Base-by-base conservation (phyloP, 1,284 basidiomycete genomes). In the Pulchroboletus neoregius region DNA sequence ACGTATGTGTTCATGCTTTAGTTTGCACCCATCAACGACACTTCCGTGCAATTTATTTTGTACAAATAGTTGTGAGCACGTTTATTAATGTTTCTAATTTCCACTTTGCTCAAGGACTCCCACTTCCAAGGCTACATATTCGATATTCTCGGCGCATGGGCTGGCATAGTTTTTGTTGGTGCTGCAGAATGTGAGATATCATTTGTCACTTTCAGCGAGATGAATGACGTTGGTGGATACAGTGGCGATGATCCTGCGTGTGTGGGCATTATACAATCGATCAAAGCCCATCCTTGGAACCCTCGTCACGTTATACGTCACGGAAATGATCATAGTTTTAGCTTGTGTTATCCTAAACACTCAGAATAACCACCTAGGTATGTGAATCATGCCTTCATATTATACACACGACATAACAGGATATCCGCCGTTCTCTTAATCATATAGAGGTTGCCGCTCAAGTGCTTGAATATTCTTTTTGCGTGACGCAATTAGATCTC, bases 161-260 rank as follows among this genome's bases (percentile, higher is more conserved):
- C 30, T 12, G 1, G 34, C 6, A 1, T 39, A 11, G 1, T 36
- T 20, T 51, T 54, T 18, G 12, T 37, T 10, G 9, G 7, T 13
- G 23, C 43, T 2, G 47, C 43, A 16, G 52, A 53, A 22, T 31
- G 51, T 54, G n/a, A 22, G 51, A 32, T 36, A 36, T 53, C 20
- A 8, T 37, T 30, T 30, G 6, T 39, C 10, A 3, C 13, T 12
- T 20, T 12, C 2, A 22, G 18, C 8, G 8, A 30, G 13, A 22
- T n/a, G 6, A 31, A 36, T 39, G 20, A 32, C 28, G 5, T 23
- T 13, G 6, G 16, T 32, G 18, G 9, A 28, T 22, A 1, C 13
- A 41, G 44, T 36, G 22, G 31, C 12, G 15, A 46, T 39, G 45
- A 41, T 46, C 30, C 38, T 46, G 6, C 20, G 45, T 9, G 45